Conservation (phyloP, 202 grass and related monocot genomes). For the Musa balbisiana region DNA sequence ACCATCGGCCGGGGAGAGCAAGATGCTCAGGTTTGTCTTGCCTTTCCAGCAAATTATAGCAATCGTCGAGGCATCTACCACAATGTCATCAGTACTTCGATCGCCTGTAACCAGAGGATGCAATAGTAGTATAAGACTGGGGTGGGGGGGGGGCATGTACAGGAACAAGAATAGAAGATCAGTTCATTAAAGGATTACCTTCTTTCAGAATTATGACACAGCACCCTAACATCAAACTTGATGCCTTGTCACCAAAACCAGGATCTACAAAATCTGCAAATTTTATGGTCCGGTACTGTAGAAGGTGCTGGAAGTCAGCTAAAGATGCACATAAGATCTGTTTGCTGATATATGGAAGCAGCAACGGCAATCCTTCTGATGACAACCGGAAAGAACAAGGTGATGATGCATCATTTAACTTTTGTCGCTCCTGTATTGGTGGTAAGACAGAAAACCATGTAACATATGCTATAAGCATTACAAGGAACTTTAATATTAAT, state of each 20-base stretch:
- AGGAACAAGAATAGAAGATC: not conserved
- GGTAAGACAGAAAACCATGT: not conserved
- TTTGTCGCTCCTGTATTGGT: slow-evolving; percentile 67
- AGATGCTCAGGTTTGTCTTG: slow-evolving; percentile 80
- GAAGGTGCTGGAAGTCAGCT: slow-evolving; percentile 73
- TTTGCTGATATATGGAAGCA: slow-evolving; percentile 79
- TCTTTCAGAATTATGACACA: slow-evolving; percentile 58
- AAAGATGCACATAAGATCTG: slow-evolving; percentile 63
- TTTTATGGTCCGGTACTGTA: slow-evolving; percentile 78
- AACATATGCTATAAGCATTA: not conserved
- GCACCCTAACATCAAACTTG: slow-evolving; percentile 58
- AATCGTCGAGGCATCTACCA: slow-evolving; percentile 51
- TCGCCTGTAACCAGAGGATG: slow-evolving; percentile 31
- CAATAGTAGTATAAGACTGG: not conserved
- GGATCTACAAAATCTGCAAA: slow-evolving; percentile 78
- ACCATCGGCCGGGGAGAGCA: slow-evolving; percentile 73
- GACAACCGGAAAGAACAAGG: slow-evolving; percentile 77
- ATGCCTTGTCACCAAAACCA: slow-evolving; percentile 58
- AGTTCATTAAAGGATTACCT: slow-evolving; percentile 35
- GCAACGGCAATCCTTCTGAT: slow-evolving; percentile 80
- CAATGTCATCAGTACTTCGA: slow-evolving; percentile 32
- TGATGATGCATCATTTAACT: slow-evolving; percentile 54
- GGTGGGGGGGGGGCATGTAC: not conserved
- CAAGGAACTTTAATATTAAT: too few relatives aligned
- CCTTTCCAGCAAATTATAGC: slow-evolving; percentile 96